A percentile compares a stretch with the other conserved stretches of the same genome.
phyloP scores from a whole-genome alignment of 305 asterid genomes.

The Solanum chacoense region DNA sequence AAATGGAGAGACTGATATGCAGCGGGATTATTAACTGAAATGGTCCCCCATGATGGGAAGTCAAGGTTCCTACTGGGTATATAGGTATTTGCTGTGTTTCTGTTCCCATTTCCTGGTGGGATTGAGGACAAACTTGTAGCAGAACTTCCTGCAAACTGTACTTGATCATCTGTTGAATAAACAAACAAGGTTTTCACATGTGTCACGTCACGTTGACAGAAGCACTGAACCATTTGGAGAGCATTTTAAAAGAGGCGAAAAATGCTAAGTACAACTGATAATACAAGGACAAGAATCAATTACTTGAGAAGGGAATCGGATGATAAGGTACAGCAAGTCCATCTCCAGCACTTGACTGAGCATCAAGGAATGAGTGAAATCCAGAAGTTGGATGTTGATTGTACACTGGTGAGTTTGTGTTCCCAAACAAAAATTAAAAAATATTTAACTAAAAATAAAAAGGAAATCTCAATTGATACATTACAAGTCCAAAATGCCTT shows the following conservation, averaged over 20 bases:
- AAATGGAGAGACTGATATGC: slow-evolving; percentile 36
- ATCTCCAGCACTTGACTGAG: slow-evolving; percentile 22
- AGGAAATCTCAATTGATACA: slow-evolving; percentile 1
- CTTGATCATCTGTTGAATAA: slow-evolving; percentile 43
- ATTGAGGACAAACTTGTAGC: slow-evolving; percentile 29
- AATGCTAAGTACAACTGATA: background rate
- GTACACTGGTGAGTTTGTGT: slow-evolving; percentile 49
- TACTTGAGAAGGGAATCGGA: slow-evolving; percentile 26
- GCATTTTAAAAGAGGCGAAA: background rate
- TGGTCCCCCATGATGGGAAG: slow-evolving; percentile 46
- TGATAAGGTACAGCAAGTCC: slow-evolving; percentile 17
- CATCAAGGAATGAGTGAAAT: slow-evolving; percentile 22
- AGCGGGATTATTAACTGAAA: slow-evolving; percentile 31
- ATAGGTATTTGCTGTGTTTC: slow-evolving; percentile 22
- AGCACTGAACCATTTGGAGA: background rate
- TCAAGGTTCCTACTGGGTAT: slow-evolving; percentile 29
- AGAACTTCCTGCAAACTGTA: slow-evolving; percentile 36
- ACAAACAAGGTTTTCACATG: background rate
- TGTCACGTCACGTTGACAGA: background rate
- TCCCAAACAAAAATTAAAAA: background rate
- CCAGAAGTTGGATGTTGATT: slow-evolving; percentile 55
- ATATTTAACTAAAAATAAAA: background rate
- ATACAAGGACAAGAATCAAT: background rate
- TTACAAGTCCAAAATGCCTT: background rate
- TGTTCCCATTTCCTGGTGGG: slow-evolving; percentile 24